Evolutionary conservation across 371 early-diverging fungal species (phyloP), one percentile per base, ranked within the genome.

Genomic region (Sporodiniella umbellata): DNA sequence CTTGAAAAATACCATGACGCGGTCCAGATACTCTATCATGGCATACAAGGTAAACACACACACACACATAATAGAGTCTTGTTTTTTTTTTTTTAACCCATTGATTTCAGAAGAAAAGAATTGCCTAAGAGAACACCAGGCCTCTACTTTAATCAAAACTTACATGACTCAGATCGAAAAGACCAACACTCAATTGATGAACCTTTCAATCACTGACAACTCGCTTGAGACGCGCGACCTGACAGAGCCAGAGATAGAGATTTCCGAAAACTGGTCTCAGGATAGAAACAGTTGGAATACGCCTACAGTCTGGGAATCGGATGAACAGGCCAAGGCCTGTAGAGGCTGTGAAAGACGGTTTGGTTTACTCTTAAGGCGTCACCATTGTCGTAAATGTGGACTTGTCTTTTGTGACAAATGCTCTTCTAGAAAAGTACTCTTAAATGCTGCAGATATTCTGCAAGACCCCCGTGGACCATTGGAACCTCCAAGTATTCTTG

Each of bases 311-410:
- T 91, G 92, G 92, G 84, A 86, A 55, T 68, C 77, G 1, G 89
- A 88, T 51, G 65, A 68, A 11, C 72, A 76, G 4, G 83, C 80
- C 1, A 60, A 62, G 2, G 61, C 65, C 10, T 91, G 92, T 59
- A 66, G 74, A 33, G 64, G 69, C 8, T 89, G 90, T 56, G 54
- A 54, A 12, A 63, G 77, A 30, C 69, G 72, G 23, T 89, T 91
- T 55, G 80, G 75, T 0, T 57, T 79, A 17, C 63, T 69, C 38
- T 30, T 85, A 22, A 69, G 92, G 45, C 79, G 89, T 43, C 92
- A 89, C 58, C 90, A 90, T 51, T 90, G 90, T 58, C 79, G 87
- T 56, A 83, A 86, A 22, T 91, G 92, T 73, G 90, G 92, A 6
- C 63, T 75, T 19, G 73, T 90, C 37, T 80, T 85, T 39, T 91